Evolutionary conservation across 1,284 basidiomycete species (phyloP).

Genomic region (Schizophyllum commune): DNA sequence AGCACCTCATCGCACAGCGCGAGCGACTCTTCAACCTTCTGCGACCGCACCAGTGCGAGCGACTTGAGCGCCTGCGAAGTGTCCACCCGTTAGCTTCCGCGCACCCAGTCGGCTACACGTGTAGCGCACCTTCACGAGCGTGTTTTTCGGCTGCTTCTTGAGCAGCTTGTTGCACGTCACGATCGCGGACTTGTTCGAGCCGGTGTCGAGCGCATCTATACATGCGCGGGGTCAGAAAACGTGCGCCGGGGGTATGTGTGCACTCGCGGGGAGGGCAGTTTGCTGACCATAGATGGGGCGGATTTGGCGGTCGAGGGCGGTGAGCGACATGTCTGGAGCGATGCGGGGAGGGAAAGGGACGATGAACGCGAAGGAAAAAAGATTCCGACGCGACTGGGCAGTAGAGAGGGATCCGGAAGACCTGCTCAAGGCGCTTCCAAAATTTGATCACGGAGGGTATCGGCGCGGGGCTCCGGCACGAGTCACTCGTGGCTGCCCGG

Average conservation of each 20-base stretch:
- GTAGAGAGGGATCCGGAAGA: neutral
- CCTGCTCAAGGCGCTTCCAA: neutral
- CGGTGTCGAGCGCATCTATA: constrained; percentile 75
- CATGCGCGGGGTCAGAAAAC: neutral
- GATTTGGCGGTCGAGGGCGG: constrained; percentile 68
- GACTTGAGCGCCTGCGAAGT: constrained; percentile 67
- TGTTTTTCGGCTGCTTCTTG: constrained; percentile 70
- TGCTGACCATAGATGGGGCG: constrained; percentile 68
- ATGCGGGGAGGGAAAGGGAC: neutral
- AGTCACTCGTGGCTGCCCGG: neutral
- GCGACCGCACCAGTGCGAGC: constrained; percentile 70
- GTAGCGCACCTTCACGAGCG: constrained; percentile 57
- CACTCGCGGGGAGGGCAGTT: constrained; percentile 4
- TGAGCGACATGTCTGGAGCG: constrained; percentile 31
- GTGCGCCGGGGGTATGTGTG: neutral
- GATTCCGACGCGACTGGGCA: neutral
- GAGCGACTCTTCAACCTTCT: constrained; percentile 76
- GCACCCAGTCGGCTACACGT: constrained; percentile 5
- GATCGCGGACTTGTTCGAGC: constrained; percentile 78
- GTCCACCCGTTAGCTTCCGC: constrained; percentile 1
- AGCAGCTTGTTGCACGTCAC: constrained; percentile 78
- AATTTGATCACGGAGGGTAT: neutral
- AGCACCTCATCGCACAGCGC: constrained; percentile 75
- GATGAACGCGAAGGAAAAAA: neutral
- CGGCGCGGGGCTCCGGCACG: neutral